Percentiles rank a stretch among this genome's conserved stretches.
phyloP scores from a whole-genome alignment of 2,329 filamentous ascomycete genomes.

The Pseudogymnoascus sp. region DNA sequence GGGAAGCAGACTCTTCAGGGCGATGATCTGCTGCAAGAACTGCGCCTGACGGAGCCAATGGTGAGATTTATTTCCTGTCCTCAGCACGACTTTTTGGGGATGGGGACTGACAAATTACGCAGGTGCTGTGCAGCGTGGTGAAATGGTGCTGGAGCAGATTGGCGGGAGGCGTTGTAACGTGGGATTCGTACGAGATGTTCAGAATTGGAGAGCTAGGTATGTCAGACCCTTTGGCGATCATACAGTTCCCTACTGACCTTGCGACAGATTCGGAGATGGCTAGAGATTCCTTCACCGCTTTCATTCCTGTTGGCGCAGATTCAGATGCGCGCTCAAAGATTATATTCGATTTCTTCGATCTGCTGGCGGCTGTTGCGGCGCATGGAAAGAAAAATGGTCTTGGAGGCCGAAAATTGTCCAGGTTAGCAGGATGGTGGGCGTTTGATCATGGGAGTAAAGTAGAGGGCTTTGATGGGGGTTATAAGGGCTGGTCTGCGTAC shows the following conservation, averaged over 20 bases:
- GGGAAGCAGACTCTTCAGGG: slow-evolving; percentile 57
- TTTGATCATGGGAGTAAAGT: slow-evolving; percentile 85
- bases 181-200: slow-evolving; percentile 96
- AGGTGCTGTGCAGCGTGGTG: slow-evolving; percentile 88
- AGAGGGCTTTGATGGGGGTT: slow-evolving; percentile 90
- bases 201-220: slow-evolving; percentile 86
- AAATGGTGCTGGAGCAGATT: slow-evolving; percentile 99
- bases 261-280: slow-evolving; percentile 78
- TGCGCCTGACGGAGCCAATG: slow-evolving; percentile 90
- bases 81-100: slow-evolving; percentile 11
- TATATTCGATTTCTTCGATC: slow-evolving; percentile 93
- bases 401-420: slow-evolving; percentile 84
- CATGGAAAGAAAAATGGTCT: slow-evolving; percentile 91
- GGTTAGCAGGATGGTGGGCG: slow-evolving; percentile 97
- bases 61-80: slow-evolving; percentile 43
- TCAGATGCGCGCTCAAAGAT: slow-evolving; percentile 79
- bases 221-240: slow-evolving; percentile 19
- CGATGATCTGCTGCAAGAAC: slow-evolving; percentile 69
- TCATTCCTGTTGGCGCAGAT: slow-evolving; percentile 89
- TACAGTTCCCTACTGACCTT: slow-evolving; percentile 18
- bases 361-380: slow-evolving; percentile 82
- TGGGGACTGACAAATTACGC: slow-evolving; percentile 22
- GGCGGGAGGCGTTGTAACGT: slow-evolving; percentile 83
- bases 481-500: slow-evolving; percentile 78
- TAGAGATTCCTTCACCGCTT: slow-evolving; percentile 88